Percentiles rank a stretch among this genome's conserved stretches.
phyloP scores from a whole-genome alignment of 371 early-diverging fungal genomes.

The Dinochytrium kinnereticum region DNA sequence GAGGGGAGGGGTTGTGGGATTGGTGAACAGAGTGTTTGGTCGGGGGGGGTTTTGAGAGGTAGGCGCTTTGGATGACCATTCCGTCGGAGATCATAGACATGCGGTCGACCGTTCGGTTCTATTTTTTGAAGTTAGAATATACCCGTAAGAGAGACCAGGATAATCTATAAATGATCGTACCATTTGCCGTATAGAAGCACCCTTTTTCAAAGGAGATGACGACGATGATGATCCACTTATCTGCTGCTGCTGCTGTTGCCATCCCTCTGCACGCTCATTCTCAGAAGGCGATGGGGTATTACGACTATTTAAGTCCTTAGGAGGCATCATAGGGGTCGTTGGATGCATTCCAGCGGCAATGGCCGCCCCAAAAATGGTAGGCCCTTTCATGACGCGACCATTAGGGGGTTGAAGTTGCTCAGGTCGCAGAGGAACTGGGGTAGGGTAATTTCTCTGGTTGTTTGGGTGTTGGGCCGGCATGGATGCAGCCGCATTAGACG shows the following conservation, averaged over 20 bases:
- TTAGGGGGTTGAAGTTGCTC: constrained; percentile 15
- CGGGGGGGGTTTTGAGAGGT: constrained; percentile 10
- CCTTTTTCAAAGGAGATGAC: background rate
- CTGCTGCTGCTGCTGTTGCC: too few relatives aligned
- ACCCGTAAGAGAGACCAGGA: background rate
- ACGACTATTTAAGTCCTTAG: background rate
- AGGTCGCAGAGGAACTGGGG: constrained; percentile 15
- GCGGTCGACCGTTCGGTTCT: constrained; percentile 6
- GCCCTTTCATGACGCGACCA: constrained; percentile 21
- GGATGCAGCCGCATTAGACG: background rate
- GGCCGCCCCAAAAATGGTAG: constrained; percentile 22
- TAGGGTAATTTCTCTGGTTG: constrained; percentile 4
- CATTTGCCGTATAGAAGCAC: constrained; percentile 9
- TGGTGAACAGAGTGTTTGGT: background rate
- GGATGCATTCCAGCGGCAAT: constrained; percentile 24
- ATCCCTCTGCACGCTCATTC: too few relatives aligned
- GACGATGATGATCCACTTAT: background rate
- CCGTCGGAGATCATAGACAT: constrained; percentile 17
- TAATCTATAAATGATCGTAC: background rate
- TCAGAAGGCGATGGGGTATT: background rate
- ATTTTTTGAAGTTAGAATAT: background rate
- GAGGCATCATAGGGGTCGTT: constrained; percentile 9
- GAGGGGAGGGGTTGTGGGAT: background rate
- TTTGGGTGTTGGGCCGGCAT: background rate
- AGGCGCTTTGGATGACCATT: background rate